phyloP scores from a whole-genome alignment of 768 basidiomycete genomes.

The Suillus brevipes region DNA sequence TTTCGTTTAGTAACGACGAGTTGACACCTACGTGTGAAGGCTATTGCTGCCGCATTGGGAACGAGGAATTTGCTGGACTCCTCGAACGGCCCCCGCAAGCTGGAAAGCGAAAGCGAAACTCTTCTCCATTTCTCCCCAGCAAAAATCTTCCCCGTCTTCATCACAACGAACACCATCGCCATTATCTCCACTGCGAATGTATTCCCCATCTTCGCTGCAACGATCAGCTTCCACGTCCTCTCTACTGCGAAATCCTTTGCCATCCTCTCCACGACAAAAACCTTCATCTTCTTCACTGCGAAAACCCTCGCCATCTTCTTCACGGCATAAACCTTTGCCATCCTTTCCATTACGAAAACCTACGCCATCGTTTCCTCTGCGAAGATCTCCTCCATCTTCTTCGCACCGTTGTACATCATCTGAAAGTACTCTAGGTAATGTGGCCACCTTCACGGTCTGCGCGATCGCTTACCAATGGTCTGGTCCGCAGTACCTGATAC shows the following conservation, averaged over 20 bases:
- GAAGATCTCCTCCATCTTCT: not conserved
- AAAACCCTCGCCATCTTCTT: not conserved
- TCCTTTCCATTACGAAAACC: constrained; percentile 6
- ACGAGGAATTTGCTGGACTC: constrained; percentile 30
- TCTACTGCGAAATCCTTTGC: not conserved
- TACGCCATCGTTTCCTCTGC: not conserved
- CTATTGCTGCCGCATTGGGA: too few species aligned
- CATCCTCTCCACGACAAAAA: constrained; percentile 11
- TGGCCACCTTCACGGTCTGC: not conserved
- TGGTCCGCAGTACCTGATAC: not conserved
- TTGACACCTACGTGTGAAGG: too few species aligned
- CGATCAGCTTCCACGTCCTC: not conserved
- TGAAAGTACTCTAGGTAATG: not conserved
- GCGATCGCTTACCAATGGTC: not conserved
- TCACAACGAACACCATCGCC: constrained; percentile 6
- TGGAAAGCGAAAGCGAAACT: constrained; percentile 25
- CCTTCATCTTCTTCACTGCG: not conserved
- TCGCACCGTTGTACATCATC: not conserved
- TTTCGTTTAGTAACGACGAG: too few species aligned
- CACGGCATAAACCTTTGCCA: constrained; percentile 4
- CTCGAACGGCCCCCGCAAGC: constrained; percentile 19
- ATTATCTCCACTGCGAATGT: constrained; percentile 8
- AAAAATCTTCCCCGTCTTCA: not conserved
- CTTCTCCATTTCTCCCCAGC: not conserved
- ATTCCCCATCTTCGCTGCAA: not conserved